phyloP scores from a whole-genome alignment of 257 asterid species.

The Solanum bulbocastanum region DNA sequence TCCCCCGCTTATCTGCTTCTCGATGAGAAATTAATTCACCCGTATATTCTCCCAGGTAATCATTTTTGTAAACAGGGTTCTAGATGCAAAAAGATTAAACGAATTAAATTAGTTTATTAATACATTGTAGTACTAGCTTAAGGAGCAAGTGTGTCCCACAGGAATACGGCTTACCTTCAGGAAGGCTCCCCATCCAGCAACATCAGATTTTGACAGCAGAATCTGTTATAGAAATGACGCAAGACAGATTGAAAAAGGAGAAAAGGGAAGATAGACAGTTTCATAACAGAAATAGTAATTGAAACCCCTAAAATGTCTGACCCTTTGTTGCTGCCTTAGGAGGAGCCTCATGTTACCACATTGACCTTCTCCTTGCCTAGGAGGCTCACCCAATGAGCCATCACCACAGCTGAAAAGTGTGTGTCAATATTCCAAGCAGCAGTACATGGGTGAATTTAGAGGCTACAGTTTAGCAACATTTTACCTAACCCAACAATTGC shows the following conservation, averaged over 20 bases:
- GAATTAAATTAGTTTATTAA: background rate
- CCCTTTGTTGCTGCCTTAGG: constrained; percentile 90
- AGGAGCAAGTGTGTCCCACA: background rate
- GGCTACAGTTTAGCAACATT: background rate
- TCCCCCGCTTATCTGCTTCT: constrained; percentile 98
- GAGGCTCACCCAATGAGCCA: constrained; percentile 69
- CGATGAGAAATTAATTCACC: constrained; percentile 91
- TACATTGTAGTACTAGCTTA: background rate
- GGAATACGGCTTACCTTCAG: constrained; percentile 42
- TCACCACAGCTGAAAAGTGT: constrained; percentile 69
- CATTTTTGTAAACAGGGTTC: constrained; percentile 84
- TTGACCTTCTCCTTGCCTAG: constrained; percentile 79
- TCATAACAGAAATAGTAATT: background rate
- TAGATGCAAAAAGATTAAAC: constrained; percentile 11
- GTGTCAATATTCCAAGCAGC: background rate
- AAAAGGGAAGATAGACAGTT: background rate
- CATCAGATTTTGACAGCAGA: constrained; percentile 74
- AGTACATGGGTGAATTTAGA: background rate
- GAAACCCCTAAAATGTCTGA: constrained; percentile 14
- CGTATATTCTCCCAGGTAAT: constrained; percentile 94
- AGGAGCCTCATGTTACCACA: constrained; percentile 96
- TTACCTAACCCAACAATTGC: constrained; percentile 98
- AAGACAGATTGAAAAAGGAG: background rate
- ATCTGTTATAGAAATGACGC: constrained; percentile 27
- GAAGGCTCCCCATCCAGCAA: constrained; percentile 99